Evolutionary conservation across 805 yeast genomes (phyloP), one percentile per base, ranked within the genome.

Genomic region (Wickerhamomyces bovis): DNA sequence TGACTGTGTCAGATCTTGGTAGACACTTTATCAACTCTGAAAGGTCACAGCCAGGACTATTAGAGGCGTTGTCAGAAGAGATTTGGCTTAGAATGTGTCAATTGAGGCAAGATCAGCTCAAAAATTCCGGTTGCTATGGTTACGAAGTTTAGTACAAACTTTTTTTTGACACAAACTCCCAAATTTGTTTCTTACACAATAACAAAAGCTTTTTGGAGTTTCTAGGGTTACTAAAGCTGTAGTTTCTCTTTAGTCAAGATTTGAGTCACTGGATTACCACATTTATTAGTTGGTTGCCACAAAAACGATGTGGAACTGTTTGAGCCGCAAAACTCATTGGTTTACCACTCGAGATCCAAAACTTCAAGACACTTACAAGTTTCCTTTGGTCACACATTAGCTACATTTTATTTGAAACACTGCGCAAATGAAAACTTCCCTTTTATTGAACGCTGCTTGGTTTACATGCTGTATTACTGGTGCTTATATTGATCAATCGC

Each of bases 11-110:
- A 35, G 51, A 61, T 3, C 60, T 85, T 43, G 66, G 69, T 33
- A 56, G 64, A 6, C 63, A 63, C 11, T 63, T 85, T 35, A 58
- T 64, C 2, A 60, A 58, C 4, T 71, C 74, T 28, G 89, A 85
- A 54, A 48, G 55, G 20, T 59, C 63, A 19, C 78, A 77, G 47
- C 83, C 85, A 1, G 94, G 94, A 0, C 68, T 85, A 39, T 66
- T 80, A 42, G 81, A 77, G 47, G 88, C 87, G 0, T 70, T 85
- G 9, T 66, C 81, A 9, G 88, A 85, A 61, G 92, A 85, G 58
- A 64, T 83, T 12, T 67, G 70, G 62, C 51, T 66, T 38, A 60
- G 73, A 25, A 58, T 72, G 62, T 44, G 44, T 16, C 48, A 49
- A 16, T 42, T 58, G 36, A 49, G 56, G 47, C 49, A 50, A 20